Percentiles rank a stretch among this genome's conserved stretches.
These are phyloP conservation scores for Candida sithepensis DNA, from an alignment of 805 yeast species.

Conservation along the genomic window DNA sequence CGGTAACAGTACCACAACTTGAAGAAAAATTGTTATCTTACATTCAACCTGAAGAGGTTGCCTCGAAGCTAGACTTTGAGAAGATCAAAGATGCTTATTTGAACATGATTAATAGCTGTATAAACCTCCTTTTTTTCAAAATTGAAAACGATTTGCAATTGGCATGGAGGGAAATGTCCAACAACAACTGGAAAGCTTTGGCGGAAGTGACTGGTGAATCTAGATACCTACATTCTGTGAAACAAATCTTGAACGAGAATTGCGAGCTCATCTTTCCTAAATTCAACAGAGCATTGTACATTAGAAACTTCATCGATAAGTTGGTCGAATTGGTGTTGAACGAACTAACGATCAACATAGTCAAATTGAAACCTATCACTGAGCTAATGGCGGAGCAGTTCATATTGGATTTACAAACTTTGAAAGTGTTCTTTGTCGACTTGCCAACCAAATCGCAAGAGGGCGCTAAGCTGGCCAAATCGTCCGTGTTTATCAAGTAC, in stretches of 20 bases:
- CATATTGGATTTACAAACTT: slow-evolving; percentile 61
- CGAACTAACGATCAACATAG: slow-evolving; percentile 54
- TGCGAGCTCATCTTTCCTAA: slow-evolving; percentile 48
- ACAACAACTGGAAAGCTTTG: slow-evolving; percentile 67
- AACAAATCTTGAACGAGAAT: slow-evolving; percentile 41
- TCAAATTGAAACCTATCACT: slow-evolving; percentile 62
- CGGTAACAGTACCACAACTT: slow-evolving; percentile 72
- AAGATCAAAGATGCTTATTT: slow-evolving; percentile 52
- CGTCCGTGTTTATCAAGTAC: slow-evolving; percentile 24
- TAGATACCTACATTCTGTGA: slow-evolving; percentile 60
- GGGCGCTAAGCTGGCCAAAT: slow-evolving; percentile 26
- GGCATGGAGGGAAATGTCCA: slow-evolving; percentile 80
- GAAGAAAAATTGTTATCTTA: slow-evolving; percentile 53
- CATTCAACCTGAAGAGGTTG: slow-evolving; percentile 31
- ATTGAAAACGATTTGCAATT: slow-evolving; percentile 58
- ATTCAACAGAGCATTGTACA: slow-evolving; percentile 66
- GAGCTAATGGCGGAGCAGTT: slow-evolving; percentile 78
- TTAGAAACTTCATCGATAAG: slow-evolving; percentile 71
- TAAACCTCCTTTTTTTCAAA: slow-evolving; percentile 52
- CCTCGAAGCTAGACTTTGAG: slow-evolving; percentile 50
- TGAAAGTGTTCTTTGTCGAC: slow-evolving; percentile 51
- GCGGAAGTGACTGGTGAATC: slow-evolving; percentile 71
- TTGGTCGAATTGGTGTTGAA: slow-evolving; percentile 60
- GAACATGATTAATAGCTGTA: slow-evolving; percentile 54
- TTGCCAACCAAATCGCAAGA: slow-evolving; percentile 46